Base-by-base conservation (phyloP, 805 yeast genomes). In the Lipomyces chichibuensis region DNA sequence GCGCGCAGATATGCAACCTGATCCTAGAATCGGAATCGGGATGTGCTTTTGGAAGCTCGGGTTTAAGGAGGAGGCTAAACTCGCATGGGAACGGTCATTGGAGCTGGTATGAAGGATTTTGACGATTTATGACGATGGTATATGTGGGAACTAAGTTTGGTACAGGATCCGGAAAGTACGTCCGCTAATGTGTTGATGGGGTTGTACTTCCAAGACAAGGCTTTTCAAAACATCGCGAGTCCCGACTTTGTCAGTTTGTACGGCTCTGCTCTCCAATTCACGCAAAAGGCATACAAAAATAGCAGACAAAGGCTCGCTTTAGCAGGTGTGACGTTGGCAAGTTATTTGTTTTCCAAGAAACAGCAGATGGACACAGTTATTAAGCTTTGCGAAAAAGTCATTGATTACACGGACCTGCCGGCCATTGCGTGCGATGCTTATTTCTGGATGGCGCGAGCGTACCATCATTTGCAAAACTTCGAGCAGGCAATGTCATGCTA, bases 11-110 rank as follows among this genome's bases (percentile, higher is more conserved):
- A 76, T 89, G 49, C 84, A 85, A 72, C 98, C 98, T 3, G 98
- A 94, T 79, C 96, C 98, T 23, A 84, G 99, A 77, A 84, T 95
- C 67, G 99, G 98, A 35, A 86, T 94, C 68, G 99, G 99, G 46
- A 80, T 95, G 71, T 93, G 98, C 77, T 94, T 88, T 76, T 95
- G 98, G 98, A 85, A 85, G 67, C 80, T 95, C 69, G 89, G 89
- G 62, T 96, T 91, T 76, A 84, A 85, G 70, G 84, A 84, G 61
- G 84, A 91, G 80, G 98, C 99, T 0, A 75, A 84, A 6, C 80
- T 81, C 60, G 89, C 98, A 0, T 95, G 98, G 98, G 84, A 85
- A 69, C 84, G 98, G 74, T 84, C 91, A 1, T 78, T 87, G 39
- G 89, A 88, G 75, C 77, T 94, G 54, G 69, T 65, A 56, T 33